Evolutionary conservation across 257 asterid genomes (phyloP).

Genomic region (Mitragyna speciosa): DNA sequence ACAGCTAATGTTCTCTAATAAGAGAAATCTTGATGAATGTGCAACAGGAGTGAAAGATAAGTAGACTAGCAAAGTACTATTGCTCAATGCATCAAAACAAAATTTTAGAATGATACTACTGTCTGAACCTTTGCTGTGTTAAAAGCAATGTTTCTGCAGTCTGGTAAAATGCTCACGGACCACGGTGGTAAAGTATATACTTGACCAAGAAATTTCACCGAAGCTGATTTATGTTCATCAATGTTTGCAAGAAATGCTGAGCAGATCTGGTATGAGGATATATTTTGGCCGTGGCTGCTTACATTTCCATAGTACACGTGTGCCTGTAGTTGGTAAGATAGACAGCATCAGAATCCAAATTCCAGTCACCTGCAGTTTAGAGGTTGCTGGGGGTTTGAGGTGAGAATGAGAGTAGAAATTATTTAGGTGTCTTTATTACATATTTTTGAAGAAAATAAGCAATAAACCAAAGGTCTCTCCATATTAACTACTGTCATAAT

Average conservation of each 20-base stretch:
- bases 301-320: constrained; percentile 55
- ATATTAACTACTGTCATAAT: background rate
- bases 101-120: constrained; percentile 6
- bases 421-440: background rate
- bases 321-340: constrained; percentile 47
- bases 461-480: background rate
- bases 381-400: background rate
- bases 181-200: constrained; percentile 76
- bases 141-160: constrained; percentile 69
- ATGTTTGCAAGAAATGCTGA: constrained; percentile 93
- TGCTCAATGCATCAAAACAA: background rate
- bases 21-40: background rate
- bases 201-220: constrained; percentile 59
- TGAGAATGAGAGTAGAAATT: background rate
- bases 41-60: background rate
- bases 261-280: constrained; percentile 42
- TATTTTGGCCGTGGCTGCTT: constrained; percentile 19
- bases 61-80: constrained; percentile 1
- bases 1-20: background rate
- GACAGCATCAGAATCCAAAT: constrained; percentile 15
- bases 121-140: constrained; percentile 77
- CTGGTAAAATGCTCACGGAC: constrained; percentile 92
- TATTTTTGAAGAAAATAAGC: background rate
- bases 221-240: constrained; percentile 63
- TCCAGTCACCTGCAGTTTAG: background rate